Base-by-base conservation (phyloP, 2,329 filamentous ascomycete genomes). In the Xylaria digitata region DNA sequence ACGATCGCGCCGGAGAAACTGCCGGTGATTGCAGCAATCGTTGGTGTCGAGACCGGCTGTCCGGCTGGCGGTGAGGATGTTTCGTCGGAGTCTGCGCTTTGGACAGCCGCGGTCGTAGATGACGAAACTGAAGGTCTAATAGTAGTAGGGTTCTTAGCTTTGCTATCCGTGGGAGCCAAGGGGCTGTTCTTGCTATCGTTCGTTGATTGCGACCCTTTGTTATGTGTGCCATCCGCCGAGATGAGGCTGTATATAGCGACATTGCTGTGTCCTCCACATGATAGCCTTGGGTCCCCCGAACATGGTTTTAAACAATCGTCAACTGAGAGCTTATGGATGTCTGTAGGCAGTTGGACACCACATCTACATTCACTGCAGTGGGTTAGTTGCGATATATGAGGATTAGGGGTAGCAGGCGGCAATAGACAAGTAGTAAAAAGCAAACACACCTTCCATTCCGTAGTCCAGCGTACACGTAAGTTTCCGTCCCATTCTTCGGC, bases 1-100 rank as follows among this genome's bases (percentile, higher is more conserved):
- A 76, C 40, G 4, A 76, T 52, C 6, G 70, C 71, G 8, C 72
- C 73, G 0, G 72, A 74, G n/a, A 77, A 34, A 59, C 70, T 73
- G 11, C 72, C 73, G 2, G 70, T 68, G 43, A 77, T 65, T 0
- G 72, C 75, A 21, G 69, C 73, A 13, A 75, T 67, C 7, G 72
- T 70, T 6, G 69, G 46, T 1, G 68, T 34, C 6, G 71, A 57
- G 9, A 70, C 40, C 3, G 68, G 46, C 15, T 46, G 34, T 8
- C 46, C 30, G 4, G 63, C 48, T 4, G 52, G 6, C 17, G 59
- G 63, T n/a, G 66, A 26, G 26, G 26, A 5, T 5, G 63, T 46
- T 40, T 55, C 1, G 58, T 7, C 3, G 63, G 19, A 30, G 64
- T n/a, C 37, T 40, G 63, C n/a, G 15, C 7, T 19, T 17, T 40